These are phyloP conservation scores for Plasmodium gaboni DNA, from an alignment of 169 alveolate genomes.

Conservation along the genomic window DNA sequence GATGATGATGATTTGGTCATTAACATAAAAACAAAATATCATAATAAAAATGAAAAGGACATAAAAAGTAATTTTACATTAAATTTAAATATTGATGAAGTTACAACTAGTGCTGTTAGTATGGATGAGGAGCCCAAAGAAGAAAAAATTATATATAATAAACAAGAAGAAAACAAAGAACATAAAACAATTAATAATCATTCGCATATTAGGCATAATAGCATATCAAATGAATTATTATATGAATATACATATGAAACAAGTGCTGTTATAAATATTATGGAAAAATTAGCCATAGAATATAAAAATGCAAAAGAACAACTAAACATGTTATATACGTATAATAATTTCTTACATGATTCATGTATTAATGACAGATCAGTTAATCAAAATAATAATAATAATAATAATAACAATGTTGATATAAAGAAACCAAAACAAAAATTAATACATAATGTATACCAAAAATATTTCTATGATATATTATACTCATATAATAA, in stretches of 20 bases:
- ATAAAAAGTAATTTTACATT: neutral
- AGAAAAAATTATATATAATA: neutral
- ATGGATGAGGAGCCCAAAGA: neutral
- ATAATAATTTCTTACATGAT: constrained; percentile 56
- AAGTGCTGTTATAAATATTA: constrained; percentile 23
- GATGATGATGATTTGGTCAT: constrained; percentile 27
- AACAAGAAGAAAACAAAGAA: neutral
- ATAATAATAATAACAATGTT: no score
- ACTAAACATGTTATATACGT: constrained; percentile 16
- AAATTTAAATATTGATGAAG: constrained; percentile 3
- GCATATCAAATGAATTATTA: neutral
- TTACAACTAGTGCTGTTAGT: neutral
- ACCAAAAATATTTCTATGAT: constrained; percentile 68
- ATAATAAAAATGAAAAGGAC: neutral
- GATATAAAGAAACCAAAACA: neutral
- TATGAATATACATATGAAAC: constrained; percentile 17
- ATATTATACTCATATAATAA: constrained; percentile 42
- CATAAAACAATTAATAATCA: neutral
- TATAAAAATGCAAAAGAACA: constrained; percentile 47
- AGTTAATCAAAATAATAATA: neutral
- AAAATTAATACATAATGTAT: constrained; percentile 40
- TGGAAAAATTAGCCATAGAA: constrained; percentile 35
- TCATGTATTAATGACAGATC: constrained; percentile 26
- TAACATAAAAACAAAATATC: constrained; percentile 1
- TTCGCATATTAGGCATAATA: neutral